These are phyloP conservation scores for Buxus sempervirens DNA, from an alignment of 164 flowering plant species.

Conservation along the genomic window DNA sequence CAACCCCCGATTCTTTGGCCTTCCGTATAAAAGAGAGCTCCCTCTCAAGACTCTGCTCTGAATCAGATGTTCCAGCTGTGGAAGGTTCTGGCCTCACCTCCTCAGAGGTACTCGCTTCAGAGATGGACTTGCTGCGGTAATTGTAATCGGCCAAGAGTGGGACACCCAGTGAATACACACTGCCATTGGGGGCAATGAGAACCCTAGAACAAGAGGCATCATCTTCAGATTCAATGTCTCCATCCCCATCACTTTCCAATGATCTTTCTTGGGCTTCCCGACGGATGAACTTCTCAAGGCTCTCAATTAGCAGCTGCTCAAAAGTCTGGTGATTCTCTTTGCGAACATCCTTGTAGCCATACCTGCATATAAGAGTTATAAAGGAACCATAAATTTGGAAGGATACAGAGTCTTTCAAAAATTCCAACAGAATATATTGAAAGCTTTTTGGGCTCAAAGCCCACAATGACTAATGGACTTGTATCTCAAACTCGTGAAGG, in stretches of 20 bases:
- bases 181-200: conserved; percentile 82
- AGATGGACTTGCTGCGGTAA: conserved; percentile 18
- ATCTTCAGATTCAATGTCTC: conserved; percentile 59
- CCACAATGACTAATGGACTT: too few species aligned
- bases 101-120: conserved; percentile 63
- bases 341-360: conserved; percentile 91
- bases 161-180: conserved; percentile 75
- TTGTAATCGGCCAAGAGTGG: conserved; percentile 70
- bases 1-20: conserved; percentile 80
- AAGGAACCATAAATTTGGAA: background rate
- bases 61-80: background rate
- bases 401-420: background rate
- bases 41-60: conserved; percentile 53
- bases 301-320: conserved; percentile 93
- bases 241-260: conserved; percentile 89
- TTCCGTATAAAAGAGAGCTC: conserved; percentile 64
- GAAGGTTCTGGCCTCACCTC: conserved; percentile 26
- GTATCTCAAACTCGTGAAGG: too few species aligned
- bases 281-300: conserved; percentile 94
- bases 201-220: conserved; percentile 45
- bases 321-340: conserved; percentile 95
- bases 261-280: conserved; percentile 92
- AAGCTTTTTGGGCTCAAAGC: too few species aligned
- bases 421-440: too few species aligned
- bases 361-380: conserved; percentile 33